phyloP scores from a whole-genome alignment of 768 basidiomycete genomes.

The Russula brevipes region DNA sequence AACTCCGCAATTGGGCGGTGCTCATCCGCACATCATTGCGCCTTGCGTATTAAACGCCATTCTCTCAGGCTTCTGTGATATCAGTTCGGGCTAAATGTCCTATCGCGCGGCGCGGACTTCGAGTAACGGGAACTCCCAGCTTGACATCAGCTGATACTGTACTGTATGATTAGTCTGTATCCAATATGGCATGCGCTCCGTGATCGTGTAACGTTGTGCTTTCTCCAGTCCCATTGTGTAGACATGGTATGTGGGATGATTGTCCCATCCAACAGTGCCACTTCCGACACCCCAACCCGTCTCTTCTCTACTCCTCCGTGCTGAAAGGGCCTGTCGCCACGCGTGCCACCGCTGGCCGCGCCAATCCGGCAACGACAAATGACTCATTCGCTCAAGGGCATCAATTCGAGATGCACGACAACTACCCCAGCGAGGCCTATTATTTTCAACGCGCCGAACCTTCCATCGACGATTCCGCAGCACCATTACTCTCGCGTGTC shows the following conservation, averaged over 20 bases:
- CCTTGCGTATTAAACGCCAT: too few relatives aligned
- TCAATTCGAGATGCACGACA: neutral
- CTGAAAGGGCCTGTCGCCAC: neutral
- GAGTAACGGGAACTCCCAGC: too few relatives aligned
- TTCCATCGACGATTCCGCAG: neutral
- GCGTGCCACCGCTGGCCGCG: neutral
- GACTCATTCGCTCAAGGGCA: neutral
- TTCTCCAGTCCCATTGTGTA: conserved; percentile 3
- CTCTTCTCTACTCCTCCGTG: neutral
- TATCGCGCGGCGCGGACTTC: too few relatives aligned
- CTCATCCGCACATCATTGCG: too few relatives aligned
- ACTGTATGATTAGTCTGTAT: too few relatives aligned
- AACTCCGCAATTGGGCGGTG: too few relatives aligned
- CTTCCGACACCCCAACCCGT: neutral
- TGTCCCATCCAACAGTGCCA: conserved; percentile 4
- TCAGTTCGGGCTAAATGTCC: too few relatives aligned
- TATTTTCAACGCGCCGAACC: neutral
- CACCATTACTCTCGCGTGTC: too few relatives aligned
- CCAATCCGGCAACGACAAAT: neutral
- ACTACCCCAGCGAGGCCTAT: neutral
- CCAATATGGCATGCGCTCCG: too few relatives aligned
- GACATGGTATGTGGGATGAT: conserved; percentile 6
- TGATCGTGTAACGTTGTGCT: too few relatives aligned
- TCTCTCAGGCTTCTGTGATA: too few relatives aligned
- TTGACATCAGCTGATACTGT: too few relatives aligned